These are phyloP conservation scores for Tetragonia tetragonoides DNA, from an alignment of 148 eudicot species.

Conservation along the genomic window DNA sequence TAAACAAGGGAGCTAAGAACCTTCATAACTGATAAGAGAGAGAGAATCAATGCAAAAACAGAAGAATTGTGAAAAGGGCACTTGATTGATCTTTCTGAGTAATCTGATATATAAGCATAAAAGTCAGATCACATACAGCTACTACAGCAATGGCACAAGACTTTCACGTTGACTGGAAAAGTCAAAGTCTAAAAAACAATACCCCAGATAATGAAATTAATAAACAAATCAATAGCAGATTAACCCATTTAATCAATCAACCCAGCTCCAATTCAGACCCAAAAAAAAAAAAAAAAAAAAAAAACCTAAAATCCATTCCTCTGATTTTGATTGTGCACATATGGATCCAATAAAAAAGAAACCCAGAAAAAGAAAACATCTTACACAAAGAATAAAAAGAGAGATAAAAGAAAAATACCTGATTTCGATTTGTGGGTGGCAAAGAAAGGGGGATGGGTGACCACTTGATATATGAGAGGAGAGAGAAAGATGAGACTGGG, in stretches of 20 bases:
- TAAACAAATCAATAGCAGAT: not conserved
- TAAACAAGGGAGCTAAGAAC: not conserved
- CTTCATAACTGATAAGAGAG: not conserved
- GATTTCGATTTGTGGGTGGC: too few species aligned
- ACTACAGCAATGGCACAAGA: not conserved
- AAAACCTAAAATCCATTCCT: too few species aligned
- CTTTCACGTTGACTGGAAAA: constrained; percentile 8
- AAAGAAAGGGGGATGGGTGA: too few species aligned
- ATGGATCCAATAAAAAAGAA: too few species aligned
- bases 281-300: not conserved
- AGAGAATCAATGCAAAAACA: not conserved
- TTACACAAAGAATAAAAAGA: too few species aligned
- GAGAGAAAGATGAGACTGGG: too few species aligned
- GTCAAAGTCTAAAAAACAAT: not conserved
- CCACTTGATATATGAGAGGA: too few species aligned
- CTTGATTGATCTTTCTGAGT: not conserved
- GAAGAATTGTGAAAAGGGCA: not conserved
- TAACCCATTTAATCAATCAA: not conserved
- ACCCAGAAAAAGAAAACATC: too few species aligned
- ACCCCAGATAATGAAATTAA: not conserved
- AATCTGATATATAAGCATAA: not conserved
- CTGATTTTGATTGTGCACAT: too few species aligned
- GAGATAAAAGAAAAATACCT: too few species aligned
- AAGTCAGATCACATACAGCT: not conserved
- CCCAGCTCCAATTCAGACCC: not conserved